Conservation (phyloP, 2,329 filamentous ascomycete species). For the Sclerotinia trifoliorum region DNA sequence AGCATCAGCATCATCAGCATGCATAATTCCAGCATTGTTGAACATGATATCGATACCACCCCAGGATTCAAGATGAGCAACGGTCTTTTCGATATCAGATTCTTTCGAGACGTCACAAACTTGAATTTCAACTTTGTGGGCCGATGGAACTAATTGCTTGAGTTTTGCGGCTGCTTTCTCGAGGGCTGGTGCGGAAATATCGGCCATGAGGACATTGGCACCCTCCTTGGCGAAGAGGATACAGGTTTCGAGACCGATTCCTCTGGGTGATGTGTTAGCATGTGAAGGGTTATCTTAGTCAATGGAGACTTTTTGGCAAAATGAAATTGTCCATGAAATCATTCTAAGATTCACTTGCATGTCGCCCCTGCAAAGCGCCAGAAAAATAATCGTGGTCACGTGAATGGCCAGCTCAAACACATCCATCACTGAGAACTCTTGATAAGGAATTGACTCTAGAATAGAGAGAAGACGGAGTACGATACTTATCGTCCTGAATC, state of each 20-base stretch:
- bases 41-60: conserved; percentile 73
- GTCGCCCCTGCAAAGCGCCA: neutral
- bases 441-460: neutral
- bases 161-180: conserved; percentile 61
- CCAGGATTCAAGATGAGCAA: conserved; percentile 64
- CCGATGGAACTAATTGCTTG: conserved; percentile 54
- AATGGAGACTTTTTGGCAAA: neutral
- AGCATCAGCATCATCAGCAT: conserved; percentile 62
- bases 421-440: neutral
- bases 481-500: neutral
- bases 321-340: neutral
- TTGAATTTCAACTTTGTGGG: conserved; percentile 50
- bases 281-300: neutral
- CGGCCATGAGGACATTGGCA: conserved; percentile 67
- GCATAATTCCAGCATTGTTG: conserved; percentile 82
- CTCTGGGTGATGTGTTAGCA: conserved; percentile 45
- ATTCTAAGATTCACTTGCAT: neutral
- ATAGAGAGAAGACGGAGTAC: no score
- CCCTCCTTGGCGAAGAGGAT: conserved; percentile 72
- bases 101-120: conserved; percentile 69
- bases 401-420: neutral
- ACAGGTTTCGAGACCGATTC: conserved; percentile 72
- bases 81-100: conserved; percentile 57
- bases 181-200: conserved; percentile 64
- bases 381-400: neutral